Evolutionary conservation across 169 alveolate genomes (phyloP), one percentile per base, ranked within the genome.

Genomic region (Babesia ovis): DNA sequence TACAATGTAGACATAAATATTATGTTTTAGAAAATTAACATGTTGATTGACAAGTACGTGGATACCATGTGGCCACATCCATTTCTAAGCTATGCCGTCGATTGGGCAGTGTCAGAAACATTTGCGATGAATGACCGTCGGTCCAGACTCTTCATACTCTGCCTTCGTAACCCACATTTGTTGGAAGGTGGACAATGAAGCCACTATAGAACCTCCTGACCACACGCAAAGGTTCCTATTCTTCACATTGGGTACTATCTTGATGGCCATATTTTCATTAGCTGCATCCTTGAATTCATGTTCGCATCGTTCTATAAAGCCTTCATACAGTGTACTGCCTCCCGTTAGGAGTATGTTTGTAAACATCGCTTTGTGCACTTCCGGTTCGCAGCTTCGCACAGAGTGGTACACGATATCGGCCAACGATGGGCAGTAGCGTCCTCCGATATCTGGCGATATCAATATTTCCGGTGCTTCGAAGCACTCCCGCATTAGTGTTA

Each of bases 71-170:
- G 23, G 0, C 18, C 35, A 43, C 3, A 0, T 51, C 18, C 71
- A 35, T n/a, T n/a, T 37, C 20, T 46, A 20, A 14, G 8, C 56
- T n/a, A n/a, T n/a, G n/a, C 18, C 14, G 22, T 18, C 16, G 23
- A 25, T 32, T n/a, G n/a, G n/a, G n/a, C 46, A 8, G 14, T 14
- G 14, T 90, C 90, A 96, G 91, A 95, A 95, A 87, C 99, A 96
- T 84, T 96, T 97, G 91, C 99, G 95, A 85, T 98, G 99, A 4
- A 98, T 98, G 51, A 97, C 95, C 68, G 96, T 90, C 9, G 99
- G 98, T 18, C 99, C 99, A 9, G 97, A 83, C 81, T 97, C 99
- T 34, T 98, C 99, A 73, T 98, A 98, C 85, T 98, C 99, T 57
- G 94, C 97, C 90, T 95, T 96, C 50, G 99, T 95, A 80, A 97